Conservation (phyloP, 2,329 filamentous ascomycete species). For the Ophiostoma fasciatum region DNA sequence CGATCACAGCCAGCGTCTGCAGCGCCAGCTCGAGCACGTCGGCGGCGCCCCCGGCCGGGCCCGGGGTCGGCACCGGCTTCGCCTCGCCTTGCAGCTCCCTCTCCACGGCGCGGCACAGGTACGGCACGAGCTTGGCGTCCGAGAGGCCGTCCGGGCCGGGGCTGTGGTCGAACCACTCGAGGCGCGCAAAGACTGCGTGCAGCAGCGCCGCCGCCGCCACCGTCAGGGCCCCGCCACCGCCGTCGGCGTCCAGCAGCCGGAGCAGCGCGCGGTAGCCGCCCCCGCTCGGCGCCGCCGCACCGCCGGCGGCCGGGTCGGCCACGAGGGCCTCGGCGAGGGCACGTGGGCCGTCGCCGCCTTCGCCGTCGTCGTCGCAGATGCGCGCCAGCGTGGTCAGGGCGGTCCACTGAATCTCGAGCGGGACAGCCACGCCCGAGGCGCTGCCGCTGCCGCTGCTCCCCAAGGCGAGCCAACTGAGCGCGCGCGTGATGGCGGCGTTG, state of each 20-base stretch:
- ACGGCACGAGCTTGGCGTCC: constrained; percentile 34
- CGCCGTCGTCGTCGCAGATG: constrained; percentile 44
- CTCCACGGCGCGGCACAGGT: constrained; percentile 26
- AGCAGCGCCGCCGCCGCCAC: constrained; percentile 45
- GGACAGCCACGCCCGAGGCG: constrained; percentile 23
- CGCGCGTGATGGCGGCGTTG: constrained; percentile 32
- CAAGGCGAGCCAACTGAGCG: constrained; percentile 39
- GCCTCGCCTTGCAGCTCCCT: constrained; percentile 9
- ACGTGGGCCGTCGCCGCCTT: constrained; percentile 7
- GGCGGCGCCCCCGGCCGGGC: background rate
- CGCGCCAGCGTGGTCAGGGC: constrained; percentile 40
- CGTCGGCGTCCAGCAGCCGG: constrained; percentile 30
- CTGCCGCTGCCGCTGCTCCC: constrained; percentile 5
- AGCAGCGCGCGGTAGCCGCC: constrained; percentile 35
- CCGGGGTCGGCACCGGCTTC: background rate
- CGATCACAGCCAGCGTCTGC: constrained; percentile 50
- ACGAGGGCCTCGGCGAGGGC: constrained; percentile 36
- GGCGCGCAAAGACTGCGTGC: constrained; percentile 44
- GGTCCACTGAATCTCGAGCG: constrained; percentile 30
- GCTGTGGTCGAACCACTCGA: constrained; percentile 37
- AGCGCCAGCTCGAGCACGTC: constrained; percentile 36
- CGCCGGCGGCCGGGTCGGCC: constrained; percentile 28
- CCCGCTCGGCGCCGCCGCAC: too few species aligned
- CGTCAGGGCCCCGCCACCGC: constrained; percentile 30
- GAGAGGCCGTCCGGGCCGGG: constrained; percentile 32